Evolutionary conservation across 2,329 filamentous ascomycete species (phyloP).

Genomic region (Penicillium oxalicum): DNA sequence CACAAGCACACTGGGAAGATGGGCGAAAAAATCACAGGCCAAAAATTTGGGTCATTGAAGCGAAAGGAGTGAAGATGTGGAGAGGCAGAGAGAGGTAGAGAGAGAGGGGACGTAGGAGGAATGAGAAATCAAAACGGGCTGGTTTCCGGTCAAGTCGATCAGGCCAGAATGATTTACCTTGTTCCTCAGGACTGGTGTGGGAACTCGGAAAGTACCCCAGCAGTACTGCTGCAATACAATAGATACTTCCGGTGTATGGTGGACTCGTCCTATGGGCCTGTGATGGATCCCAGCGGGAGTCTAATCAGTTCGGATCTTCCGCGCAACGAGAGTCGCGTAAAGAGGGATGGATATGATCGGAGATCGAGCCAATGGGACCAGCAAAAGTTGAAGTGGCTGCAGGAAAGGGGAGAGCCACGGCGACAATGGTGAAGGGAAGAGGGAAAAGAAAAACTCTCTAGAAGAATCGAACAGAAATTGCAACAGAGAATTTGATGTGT

Average conservation of each 20-base stretch:
- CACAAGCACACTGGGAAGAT: not conserved
- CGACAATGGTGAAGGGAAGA: constrained; percentile 1
- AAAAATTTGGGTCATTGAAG: not conserved
- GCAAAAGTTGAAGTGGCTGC: not conserved
- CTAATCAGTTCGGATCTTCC: constrained; percentile 13
- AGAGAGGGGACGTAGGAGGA: not conserved
- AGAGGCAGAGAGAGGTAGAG: constrained; percentile 7
- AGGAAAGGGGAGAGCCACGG: not conserved
- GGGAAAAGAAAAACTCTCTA: not conserved
- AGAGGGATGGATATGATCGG: constrained; percentile 2
- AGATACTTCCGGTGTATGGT: too few species aligned
- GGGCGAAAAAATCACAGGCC: too few species aligned
- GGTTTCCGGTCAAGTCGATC: not conserved
- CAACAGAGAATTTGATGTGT: constrained; percentile 17
- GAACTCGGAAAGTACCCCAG: too few species aligned
- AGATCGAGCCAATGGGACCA: constrained; percentile 11
- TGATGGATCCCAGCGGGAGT: constrained; percentile 20
- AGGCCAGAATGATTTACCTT: constrained; percentile 6
- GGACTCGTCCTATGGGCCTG: constrained; percentile 10
- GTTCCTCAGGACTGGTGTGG: too few species aligned
- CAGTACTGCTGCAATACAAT: too few species aligned
- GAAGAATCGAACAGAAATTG: not conserved
- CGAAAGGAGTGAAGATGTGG: not conserved
- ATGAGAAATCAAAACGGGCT: not conserved
- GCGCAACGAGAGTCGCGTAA: constrained; percentile 2